Conservation (phyloP, 1,284 basidiomycete species). For the Bjerkandera adusta region DNA sequence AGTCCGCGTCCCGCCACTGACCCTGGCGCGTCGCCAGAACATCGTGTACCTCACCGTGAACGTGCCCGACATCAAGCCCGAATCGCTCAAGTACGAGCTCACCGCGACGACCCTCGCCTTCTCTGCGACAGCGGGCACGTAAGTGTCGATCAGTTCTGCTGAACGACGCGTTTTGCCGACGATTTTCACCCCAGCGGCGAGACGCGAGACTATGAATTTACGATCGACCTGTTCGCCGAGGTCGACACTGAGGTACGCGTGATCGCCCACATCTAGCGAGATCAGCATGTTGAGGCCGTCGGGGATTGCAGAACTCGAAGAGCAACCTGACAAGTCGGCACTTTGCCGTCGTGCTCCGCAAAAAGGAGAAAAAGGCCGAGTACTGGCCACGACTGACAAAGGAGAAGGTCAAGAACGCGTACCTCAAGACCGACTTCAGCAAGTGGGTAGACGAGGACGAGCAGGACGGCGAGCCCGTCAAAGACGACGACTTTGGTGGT, state of each 20-base stretch:
- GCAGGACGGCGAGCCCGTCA: slow-evolving; percentile 61
- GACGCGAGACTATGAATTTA: slow-evolving; percentile 69
- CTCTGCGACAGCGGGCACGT: slow-evolving; percentile 73
- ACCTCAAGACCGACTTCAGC: slow-evolving; percentile 88
- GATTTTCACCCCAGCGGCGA: slow-evolving; percentile 41
- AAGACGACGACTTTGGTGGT: slow-evolving; percentile 43
- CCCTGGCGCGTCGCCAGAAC: slow-evolving; percentile 55
- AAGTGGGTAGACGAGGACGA: slow-evolving; percentile 98
- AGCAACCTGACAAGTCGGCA: slow-evolving; percentile 65
- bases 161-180: slow-evolving; percentile 7
- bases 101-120: slow-evolving; percentile 66
- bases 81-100: slow-evolving; percentile 62
- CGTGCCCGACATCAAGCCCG: slow-evolving; percentile 73
- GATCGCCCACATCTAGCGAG: background rate
- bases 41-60: slow-evolving; percentile 83
- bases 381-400: slow-evolving; percentile 92
- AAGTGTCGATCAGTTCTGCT: slow-evolving; percentile 29
- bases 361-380: slow-evolving; percentile 73
- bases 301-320: slow-evolving; percentile 54
- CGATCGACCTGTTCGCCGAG: slow-evolving; percentile 71
- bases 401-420: slow-evolving; percentile 76
- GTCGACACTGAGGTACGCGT: slow-evolving; percentile 67
- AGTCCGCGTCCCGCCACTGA: slow-evolving; percentile 13
- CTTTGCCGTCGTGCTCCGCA: slow-evolving; percentile 69
- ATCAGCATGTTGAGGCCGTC: background rate